Percentiles rank a stretch among this genome's conserved stretches.
Conservation (phyloP, 1,139 yeast species). For the Ashbya aceris region DNA sequence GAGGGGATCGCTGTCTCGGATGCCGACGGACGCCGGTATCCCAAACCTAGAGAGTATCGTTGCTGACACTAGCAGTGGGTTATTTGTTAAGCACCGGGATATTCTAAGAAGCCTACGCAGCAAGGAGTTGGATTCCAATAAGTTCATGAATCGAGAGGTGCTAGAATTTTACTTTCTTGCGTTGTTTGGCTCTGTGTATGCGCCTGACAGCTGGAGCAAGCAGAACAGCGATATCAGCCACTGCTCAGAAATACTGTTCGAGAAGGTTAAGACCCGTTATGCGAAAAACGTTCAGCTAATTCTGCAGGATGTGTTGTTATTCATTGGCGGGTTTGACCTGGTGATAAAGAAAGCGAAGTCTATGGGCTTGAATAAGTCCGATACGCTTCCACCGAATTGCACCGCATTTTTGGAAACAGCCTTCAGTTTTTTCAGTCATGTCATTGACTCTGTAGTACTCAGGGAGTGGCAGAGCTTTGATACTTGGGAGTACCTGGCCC, state of each 20-base stretch:
- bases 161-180: constrained; percentile 27
- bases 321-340: constrained; percentile 26
- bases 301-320: constrained; percentile 18
- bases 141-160: constrained; percentile 26
- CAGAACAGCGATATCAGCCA: constrained; percentile 12
- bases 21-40: constrained; percentile 30
- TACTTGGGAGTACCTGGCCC: constrained; percentile 23
- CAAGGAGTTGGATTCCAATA: constrained; percentile 17
- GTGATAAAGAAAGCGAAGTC: constrained; percentile 7
- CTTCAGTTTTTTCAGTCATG: constrained; percentile 19
- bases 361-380: neutral
- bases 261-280: constrained; percentile 23
- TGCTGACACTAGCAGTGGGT: constrained; percentile 15
- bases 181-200: constrained; percentile 21
- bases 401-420: constrained; percentile 18
- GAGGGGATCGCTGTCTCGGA: constrained; percentile 50
- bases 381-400: neutral
- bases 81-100: constrained; percentile 14
- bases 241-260: constrained; percentile 17
- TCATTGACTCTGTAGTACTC: constrained; percentile 21
- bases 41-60: constrained; percentile 18
- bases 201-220: constrained; percentile 20
- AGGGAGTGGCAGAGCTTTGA: constrained; percentile 20
- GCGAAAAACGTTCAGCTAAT: constrained; percentile 22
- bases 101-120: constrained; percentile 13